A percentile compares a stretch with the other conserved stretches of the same genome.
phyloP scores from a whole-genome alignment of 805 yeast species.

The Blastobotrys peoriensis region DNA sequence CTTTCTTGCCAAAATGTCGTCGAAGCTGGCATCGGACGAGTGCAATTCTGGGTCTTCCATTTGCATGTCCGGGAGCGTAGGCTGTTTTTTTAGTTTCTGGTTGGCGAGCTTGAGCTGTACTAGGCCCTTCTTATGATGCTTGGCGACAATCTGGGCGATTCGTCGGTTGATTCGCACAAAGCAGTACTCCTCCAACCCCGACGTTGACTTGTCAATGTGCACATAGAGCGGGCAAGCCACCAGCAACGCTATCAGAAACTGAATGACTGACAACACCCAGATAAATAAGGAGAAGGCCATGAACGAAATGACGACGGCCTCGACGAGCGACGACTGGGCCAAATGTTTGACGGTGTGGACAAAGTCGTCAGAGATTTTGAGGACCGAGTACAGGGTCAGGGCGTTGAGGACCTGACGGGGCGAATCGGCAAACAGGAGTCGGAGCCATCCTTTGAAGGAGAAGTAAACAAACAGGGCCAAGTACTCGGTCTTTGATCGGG shows the following conservation, averaged over 20 bases:
- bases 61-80: conserved; percentile 24
- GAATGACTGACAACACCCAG: conserved; percentile 63
- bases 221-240: conserved; percentile 47
- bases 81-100: conserved; percentile 20
- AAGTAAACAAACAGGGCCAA: conserved; percentile 59
- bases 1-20: background rate
- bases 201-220: conserved; percentile 35
- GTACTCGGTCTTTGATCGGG: conserved; percentile 59
- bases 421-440: conserved; percentile 67
- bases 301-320: conserved; percentile 66
- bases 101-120: conserved; percentile 23
- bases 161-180: conserved; percentile 52
- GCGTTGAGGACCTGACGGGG: conserved; percentile 86
- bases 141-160: conserved; percentile 46
- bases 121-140: conserved; percentile 31
- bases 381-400: conserved; percentile 54
- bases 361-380: conserved; percentile 31
- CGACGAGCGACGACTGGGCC: conserved; percentile 54
- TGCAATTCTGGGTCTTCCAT: conserved; percentile 1
- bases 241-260: conserved; percentile 49
- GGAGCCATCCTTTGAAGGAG: conserved; percentile 56
- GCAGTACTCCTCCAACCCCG: conserved; percentile 53
- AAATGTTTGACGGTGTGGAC: conserved; percentile 42
- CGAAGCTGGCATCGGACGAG: conserved; percentile 1
- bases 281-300: conserved; percentile 71